Percentiles rank a stretch among this genome's conserved stretches.
Evolutionary conservation across 2,329 filamentous ascomycete species (phyloP).

Genomic region (Pseudocercospora fuligena): DNA sequence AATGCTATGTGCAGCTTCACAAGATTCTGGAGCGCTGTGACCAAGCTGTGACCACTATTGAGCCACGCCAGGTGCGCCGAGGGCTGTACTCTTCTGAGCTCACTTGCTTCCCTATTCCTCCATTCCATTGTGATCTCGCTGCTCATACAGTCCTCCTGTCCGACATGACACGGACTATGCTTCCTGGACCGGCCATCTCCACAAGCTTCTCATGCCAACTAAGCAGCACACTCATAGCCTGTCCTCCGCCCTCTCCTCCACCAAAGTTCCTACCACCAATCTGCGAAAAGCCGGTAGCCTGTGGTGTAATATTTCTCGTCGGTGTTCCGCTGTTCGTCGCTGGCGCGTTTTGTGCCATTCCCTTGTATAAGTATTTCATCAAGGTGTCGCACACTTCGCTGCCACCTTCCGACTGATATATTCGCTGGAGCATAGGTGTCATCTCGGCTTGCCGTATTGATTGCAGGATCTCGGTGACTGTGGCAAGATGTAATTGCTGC

Average conservation of each 20-base stretch:
- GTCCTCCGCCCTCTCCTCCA: constrained; percentile 70
- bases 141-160: constrained; percentile 86
- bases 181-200: constrained; percentile 84
- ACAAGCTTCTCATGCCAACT: constrained; percentile 99
- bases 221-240: constrained; percentile 93
- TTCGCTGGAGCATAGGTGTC: constrained; percentile 80
- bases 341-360: constrained; percentile 64
- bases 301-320: constrained; percentile 63
- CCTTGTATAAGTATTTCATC: constrained; percentile 98
- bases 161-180: constrained; percentile 93
- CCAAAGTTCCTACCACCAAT: constrained; percentile 56
- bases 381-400: constrained; percentile 86
- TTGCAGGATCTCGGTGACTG: constrained; percentile 90
- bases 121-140: background rate
- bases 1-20: background rate
- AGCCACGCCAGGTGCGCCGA: background rate
- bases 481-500: constrained; percentile 83
- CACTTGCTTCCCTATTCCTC: background rate
- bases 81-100: background rate
- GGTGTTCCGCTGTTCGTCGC: constrained; percentile 32
- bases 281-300: constrained; percentile 88
- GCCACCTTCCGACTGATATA: constrained; percentile 79
- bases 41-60: background rate
- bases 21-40: background rate
- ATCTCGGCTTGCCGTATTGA: constrained; percentile 97